Percentiles rank a stretch among this genome's conserved stretches.
phyloP scores from a whole-genome alignment of 257 asterid genomes.

The Linderniella brevidens region DNA sequence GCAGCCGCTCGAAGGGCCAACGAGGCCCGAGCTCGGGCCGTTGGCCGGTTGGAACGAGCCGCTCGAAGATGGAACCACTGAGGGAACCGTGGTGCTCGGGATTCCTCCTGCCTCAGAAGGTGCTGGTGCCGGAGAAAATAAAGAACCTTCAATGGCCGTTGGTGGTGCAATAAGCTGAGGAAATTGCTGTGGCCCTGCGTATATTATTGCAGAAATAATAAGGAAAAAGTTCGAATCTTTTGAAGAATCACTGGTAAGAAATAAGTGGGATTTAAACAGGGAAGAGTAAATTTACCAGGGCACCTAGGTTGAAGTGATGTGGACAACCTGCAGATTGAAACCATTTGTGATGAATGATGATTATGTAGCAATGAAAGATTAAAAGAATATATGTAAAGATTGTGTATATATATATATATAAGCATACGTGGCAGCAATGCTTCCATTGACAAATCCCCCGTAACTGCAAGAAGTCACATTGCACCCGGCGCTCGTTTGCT shows the following conservation, averaged over 20 bases:
- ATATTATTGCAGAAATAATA: background rate
- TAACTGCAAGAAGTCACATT: constrained; percentile 85
- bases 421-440: constrained; percentile 54
- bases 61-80: constrained; percentile 48
- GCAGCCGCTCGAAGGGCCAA: constrained; percentile 30
- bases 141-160: constrained; percentile 31
- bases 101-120: constrained; percentile 60
- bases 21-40: constrained; percentile 54
- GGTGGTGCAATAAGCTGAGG: constrained; percentile 67
- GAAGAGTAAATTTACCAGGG: constrained; percentile 35
- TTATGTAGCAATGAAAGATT: constrained; percentile 1
- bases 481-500: constrained; percentile 81
- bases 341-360: constrained; percentile 5
- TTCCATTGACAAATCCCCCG: constrained; percentile 71
- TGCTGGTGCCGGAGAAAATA: constrained; percentile 73
- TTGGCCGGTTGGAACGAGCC: constrained; percentile 46
- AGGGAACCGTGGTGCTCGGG: constrained; percentile 33
- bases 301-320: constrained; percentile 81
- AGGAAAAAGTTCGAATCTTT: background rate
- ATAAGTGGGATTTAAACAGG: background rate
- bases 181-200: constrained; percentile 67
- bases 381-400: background rate
- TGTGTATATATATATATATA: too few species aligned
- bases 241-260: background rate
- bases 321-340: constrained; percentile 41